Conservation (phyloP, 352 stramenopile species). For the Achlya hypogyna region DNA sequence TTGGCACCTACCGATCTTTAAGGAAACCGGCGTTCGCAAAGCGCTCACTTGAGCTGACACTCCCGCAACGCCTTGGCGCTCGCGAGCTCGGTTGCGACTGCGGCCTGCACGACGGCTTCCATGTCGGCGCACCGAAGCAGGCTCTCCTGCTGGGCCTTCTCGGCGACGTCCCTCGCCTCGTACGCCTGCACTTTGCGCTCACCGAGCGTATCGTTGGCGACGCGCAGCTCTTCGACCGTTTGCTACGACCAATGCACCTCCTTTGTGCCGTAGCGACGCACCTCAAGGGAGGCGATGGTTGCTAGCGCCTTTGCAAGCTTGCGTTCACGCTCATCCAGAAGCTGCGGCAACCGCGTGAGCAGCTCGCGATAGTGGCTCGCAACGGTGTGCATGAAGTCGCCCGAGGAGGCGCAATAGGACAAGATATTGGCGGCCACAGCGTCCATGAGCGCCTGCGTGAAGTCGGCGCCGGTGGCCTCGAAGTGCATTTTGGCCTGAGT, state of each 20-base stretch:
- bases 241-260: too few species aligned
- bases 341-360: not conserved
- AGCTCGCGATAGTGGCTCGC: constrained; percentile 15
- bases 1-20: constrained; percentile 1
- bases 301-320: not conserved
- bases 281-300: not conserved
- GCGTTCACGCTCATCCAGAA: constrained; percentile 10
- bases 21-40: not conserved
- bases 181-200: too few species aligned
- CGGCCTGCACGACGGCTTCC: not conserved
- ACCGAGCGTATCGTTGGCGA: too few species aligned
- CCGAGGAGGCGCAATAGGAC: not conserved
- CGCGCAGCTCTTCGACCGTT: too few species aligned
- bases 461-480: not conserved
- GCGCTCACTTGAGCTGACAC: not conserved
- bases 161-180: not conserved
- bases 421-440: constrained; percentile 9
- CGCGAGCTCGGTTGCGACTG: constrained; percentile 2
- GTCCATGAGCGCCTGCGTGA: not conserved
- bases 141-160: not conserved
- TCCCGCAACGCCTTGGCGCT: not conserved
- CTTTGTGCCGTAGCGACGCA: not conserved
- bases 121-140: not conserved
- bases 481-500: constrained; percentile 1
- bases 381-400: constrained; percentile 8